Percentiles rank a stretch among this genome's conserved stretches.
Evolutionary conservation across 805 yeast genomes (phyloP).

Genomic region (Myxozyma neglecta): DNA sequence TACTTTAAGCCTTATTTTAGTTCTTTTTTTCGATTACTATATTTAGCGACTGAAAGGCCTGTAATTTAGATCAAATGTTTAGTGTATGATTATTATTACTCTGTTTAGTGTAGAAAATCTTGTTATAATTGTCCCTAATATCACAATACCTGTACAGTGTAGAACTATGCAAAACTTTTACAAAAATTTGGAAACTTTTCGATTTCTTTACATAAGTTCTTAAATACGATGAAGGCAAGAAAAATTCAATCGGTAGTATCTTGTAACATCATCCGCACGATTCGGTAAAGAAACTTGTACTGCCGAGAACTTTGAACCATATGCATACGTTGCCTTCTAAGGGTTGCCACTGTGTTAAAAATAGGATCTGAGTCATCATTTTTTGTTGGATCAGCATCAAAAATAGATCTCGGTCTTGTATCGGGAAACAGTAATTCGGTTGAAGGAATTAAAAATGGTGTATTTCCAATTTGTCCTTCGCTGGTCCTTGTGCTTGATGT

Average conservation of each 20-base stretch:
- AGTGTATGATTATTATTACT: not conserved
- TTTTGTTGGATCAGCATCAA: not conserved
- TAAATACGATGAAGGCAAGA: not conserved
- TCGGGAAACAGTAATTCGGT: not conserved
- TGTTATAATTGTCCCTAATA: too few relatives aligned
- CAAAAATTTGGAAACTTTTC: too few relatives aligned
- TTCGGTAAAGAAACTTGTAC: slow-evolving; percentile 42
- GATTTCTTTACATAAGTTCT: not conserved
- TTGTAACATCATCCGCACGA: slow-evolving; percentile 1
- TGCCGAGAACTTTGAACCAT: slow-evolving; percentile 48
- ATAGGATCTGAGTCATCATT: slow-evolving; percentile 32
- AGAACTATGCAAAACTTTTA: too few relatives aligned
- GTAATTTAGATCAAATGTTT: not conserved
- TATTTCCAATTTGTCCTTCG: not conserved
- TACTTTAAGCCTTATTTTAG: not conserved
- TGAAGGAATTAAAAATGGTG: not conserved
- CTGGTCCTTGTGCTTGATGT: too few relatives aligned
- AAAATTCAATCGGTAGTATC: not conserved
- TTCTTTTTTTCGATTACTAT: not conserved
- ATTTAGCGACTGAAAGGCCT: not conserved
- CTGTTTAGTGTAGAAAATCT: not conserved
- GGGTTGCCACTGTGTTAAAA: slow-evolving; percentile 37
- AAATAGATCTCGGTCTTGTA: not conserved
- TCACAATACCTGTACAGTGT: too few relatives aligned
- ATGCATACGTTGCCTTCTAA: slow-evolving; percentile 45